Evolutionary conservation across 495 filamentous ascomycete species (phyloP), one percentile per base, ranked within the genome.

Genomic region (Penicillium subrubescens): DNA sequence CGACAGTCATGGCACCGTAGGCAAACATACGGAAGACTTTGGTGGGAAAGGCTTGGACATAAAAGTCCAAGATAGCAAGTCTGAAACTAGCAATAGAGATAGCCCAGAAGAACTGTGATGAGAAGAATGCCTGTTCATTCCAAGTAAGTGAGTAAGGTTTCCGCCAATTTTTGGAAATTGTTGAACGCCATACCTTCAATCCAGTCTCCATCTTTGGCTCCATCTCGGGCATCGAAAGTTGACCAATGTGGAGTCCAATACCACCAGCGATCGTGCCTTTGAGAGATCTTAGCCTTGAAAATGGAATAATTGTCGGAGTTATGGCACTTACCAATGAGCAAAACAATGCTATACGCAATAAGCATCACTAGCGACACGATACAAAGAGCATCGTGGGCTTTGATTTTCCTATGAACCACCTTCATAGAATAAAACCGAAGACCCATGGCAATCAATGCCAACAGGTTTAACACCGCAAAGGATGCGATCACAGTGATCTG

Each of bases 81-180:
- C 60, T 39, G 31, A 62, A 62, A 7, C 50, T 37, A 2, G 60
- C 43, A 15, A 39, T 52, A 23, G 48, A 37, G n/a, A 46, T 56
- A 0, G 52, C 39, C 50, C 52, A 62, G 51, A 62, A 56, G 50
- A 53, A 62, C 11, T 62, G 50, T 8, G 60, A 62, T 34, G 60
- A 39, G n/a, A 46, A 62, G 8, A 62, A 62, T 11, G 27, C 29
- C 60, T 70, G 17, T 27, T 14, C 17, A 51, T 25, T 27, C 14
- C 19, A 37, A 23, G 35, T 41, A 8, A 57, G 54, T 25, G 0
- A 39, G 10, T 14, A 27, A 27, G 25, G 25, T 8, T 39, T 14
- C 17, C 3, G 10, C 8, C 8, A 10, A 5, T 50, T 11, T 51
- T 29, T 29, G 10, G 23, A 12, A 15, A 37, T 2, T 7, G 19